Evolutionary conservation across 2,329 filamentous ascomycete species (phyloP).

Genomic region (Talaromyces sp.): DNA sequence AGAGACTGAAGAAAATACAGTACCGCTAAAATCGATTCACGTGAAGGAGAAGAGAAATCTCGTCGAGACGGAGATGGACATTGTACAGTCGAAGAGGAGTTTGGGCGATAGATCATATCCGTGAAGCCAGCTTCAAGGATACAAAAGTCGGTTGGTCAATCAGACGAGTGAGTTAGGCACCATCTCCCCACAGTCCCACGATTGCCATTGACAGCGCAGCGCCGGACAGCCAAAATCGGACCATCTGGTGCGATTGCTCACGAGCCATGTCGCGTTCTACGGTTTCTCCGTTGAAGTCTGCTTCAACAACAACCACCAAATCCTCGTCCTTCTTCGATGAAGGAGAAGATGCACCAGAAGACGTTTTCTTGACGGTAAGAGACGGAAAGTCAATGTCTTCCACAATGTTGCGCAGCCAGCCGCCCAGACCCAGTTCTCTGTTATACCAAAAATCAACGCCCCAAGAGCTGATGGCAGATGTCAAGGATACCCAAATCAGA

Average conservation of each 20-base stretch:
- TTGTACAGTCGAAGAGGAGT: slow-evolving; percentile 17
- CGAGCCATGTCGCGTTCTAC: slow-evolving; percentile 46
- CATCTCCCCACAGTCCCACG: slow-evolving; percentile 51
- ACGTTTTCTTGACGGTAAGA: slow-evolving; percentile 23
- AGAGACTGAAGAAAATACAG: neutral
- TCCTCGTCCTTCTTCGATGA: slow-evolving; percentile 40
- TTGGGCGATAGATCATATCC: neutral
- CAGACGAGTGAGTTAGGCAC: slow-evolving; percentile 26
- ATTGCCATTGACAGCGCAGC: slow-evolving; percentile 48
- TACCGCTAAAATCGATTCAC: slow-evolving; percentile 6
- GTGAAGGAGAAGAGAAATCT: slow-evolving; percentile 4
- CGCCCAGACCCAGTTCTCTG: slow-evolving; percentile 56
- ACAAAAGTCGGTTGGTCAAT: neutral
- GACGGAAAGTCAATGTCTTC: slow-evolving; percentile 45
- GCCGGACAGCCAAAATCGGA: slow-evolving; percentile 41
- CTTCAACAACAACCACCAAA: slow-evolving; percentile 39
- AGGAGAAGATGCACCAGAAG: slow-evolving; percentile 17
- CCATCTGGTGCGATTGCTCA: slow-evolving; percentile 41
- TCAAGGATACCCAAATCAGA: slow-evolving; percentile 77
- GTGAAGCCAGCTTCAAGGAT: slow-evolving; percentile 20
- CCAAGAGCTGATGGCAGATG: slow-evolving; percentile 49
- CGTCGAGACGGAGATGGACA: neutral
- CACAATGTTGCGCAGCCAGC: slow-evolving; percentile 33
- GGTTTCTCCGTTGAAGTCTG: slow-evolving; percentile 47
- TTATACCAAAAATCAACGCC: slow-evolving; percentile 72